Base-by-base conservation (phyloP, 2,329 filamentous ascomycete genomes). In the Calonectria ilicicola region DNA sequence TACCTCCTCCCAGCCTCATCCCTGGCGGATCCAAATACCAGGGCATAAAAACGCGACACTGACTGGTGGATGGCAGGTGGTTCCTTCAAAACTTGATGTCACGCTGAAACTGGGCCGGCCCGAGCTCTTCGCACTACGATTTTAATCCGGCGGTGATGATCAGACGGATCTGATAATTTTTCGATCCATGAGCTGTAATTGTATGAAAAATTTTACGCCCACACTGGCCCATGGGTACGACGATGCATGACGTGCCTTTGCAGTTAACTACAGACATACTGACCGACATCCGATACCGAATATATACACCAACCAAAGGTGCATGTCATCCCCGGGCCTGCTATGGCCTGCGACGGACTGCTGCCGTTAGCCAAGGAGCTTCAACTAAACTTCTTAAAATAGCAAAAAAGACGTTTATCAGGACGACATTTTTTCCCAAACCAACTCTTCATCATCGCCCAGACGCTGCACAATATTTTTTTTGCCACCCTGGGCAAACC, bases 401-500 rank as follows among this genome's bases (percentile, higher is more conserved):
- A 63, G 46, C 32, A 71, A 71, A 35, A 35, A 63, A 14, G 12
- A 42, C 23, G 19, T 40, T 14, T 46, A 62, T 15, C 47, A 40
- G 29, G 29, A 32, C 62, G 9, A 49, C 62, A 12, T 10, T 21
- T 32, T 23, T 15, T 47, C 42, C 47, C 44, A 51, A 35, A 35
- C n/a, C n/a, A 32, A 21, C 12, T 17, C 32, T 35, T 56, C 15
- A 27, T 23, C 15, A 49, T 26, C 42, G 49, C 42, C 21, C 17
- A 40, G 29, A 49, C n/a, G 21, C 21, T 40, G 17, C 35, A 53
- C 46, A 8, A 15, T 29, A 7, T 26, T 27, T 21, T 40, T 19
- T 35, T 35, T 35, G 7, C 10, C 63, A 65, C 65, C 63, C 69
- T 79, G 49, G 69, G 69, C n/a, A 73, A 69, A 35, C 23, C n/a